phyloP scores from a whole-genome alignment of 768 basidiomycete species.

The Russula vinacea region DNA sequence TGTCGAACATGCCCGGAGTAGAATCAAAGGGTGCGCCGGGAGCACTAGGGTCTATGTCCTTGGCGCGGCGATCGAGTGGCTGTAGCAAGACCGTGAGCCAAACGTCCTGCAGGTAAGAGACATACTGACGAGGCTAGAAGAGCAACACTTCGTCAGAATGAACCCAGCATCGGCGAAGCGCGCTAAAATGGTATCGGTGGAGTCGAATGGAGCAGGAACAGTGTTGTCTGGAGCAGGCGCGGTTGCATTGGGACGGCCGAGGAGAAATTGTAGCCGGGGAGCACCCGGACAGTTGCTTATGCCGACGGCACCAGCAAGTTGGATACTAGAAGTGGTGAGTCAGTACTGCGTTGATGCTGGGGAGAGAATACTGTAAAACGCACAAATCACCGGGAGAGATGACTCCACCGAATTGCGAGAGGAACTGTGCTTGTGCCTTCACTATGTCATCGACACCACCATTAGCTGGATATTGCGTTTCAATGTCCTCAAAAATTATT shows the following conservation, averaged over 20 bases:
- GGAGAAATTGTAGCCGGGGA: slow-evolving; percentile 40
- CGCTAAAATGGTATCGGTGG: slow-evolving; percentile 32
- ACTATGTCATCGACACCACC: slow-evolving; percentile 44
- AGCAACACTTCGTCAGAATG: slow-evolving; percentile 38
- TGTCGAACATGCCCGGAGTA: slow-evolving; percentile 32
- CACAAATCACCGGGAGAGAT: slow-evolving; percentile 49
- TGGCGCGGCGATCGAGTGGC: slow-evolving; percentile 30
- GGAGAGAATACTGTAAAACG: slow-evolving; percentile 25
- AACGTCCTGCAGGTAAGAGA: slow-evolving; percentile 27
- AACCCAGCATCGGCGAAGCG: slow-evolving; percentile 40
- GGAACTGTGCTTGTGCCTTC: slow-evolving; percentile 38
- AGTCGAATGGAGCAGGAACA: slow-evolving; percentile 38
- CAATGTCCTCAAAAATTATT: slow-evolving; percentile 44
- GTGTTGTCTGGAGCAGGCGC: slow-evolving; percentile 35
- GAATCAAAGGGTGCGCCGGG: slow-evolving; percentile 45
- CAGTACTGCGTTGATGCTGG: background rate
- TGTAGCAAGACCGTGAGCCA: slow-evolving; percentile 11
- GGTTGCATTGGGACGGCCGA: slow-evolving; percentile 39
- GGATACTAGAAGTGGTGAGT: slow-evolving; percentile 32
- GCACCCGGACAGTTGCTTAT: slow-evolving; percentile 42
- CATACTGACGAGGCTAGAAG: slow-evolving; percentile 38
- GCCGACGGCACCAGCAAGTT: slow-evolving; percentile 40
- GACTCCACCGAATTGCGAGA: slow-evolving; percentile 35
- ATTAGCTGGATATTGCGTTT: slow-evolving; percentile 45
- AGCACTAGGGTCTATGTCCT: slow-evolving; percentile 32